These are phyloP conservation scores for Naganishia friedmannii DNA, from an alignment of 768 basidiomycete genomes.

Conservation along the genomic window DNA sequence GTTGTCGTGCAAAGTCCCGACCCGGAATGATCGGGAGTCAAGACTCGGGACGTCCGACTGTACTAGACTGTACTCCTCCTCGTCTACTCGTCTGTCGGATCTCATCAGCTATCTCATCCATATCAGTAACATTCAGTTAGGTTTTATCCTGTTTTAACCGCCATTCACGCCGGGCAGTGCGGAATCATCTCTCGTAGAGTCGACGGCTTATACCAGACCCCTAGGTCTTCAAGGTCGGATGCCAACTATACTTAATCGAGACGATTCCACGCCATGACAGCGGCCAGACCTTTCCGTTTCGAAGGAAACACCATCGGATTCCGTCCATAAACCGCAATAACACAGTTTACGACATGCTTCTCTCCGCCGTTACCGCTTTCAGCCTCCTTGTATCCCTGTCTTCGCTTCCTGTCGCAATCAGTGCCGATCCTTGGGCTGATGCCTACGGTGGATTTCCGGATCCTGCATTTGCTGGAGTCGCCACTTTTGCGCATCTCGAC, in stretches of 20 bases:
- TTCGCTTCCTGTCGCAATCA: not conserved
- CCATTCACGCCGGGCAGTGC: not conserved
- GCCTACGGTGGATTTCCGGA: slow-evolving; percentile 76
- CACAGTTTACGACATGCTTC: slow-evolving; percentile 1
- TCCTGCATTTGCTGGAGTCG: slow-evolving; percentile 72
- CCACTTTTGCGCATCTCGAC: slow-evolving; percentile 77
- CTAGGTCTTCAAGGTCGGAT: not conserved
- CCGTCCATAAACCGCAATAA: not conserved
- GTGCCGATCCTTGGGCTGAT: slow-evolving; percentile 22
- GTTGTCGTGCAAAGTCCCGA: too few relatives aligned
- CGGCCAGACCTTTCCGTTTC: not conserved
- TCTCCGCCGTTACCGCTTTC: not conserved
- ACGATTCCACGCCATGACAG: not conserved
- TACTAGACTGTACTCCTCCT: too few relatives aligned
- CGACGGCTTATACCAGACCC: not conserved
- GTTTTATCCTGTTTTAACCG: too few relatives aligned
- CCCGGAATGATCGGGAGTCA: too few relatives aligned
- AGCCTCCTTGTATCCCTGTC: not conserved
- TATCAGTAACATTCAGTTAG: not conserved
- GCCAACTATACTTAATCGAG: not conserved
- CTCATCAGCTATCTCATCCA: too few relatives aligned
- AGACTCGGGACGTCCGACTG: too few relatives aligned
- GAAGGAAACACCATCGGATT: not conserved
- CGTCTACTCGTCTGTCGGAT: too few relatives aligned
- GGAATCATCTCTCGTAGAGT: not conserved